These are phyloP conservation scores for Candida sanyiensis DNA, from an alignment of 805 yeast species.

Conservation along the genomic window DNA sequence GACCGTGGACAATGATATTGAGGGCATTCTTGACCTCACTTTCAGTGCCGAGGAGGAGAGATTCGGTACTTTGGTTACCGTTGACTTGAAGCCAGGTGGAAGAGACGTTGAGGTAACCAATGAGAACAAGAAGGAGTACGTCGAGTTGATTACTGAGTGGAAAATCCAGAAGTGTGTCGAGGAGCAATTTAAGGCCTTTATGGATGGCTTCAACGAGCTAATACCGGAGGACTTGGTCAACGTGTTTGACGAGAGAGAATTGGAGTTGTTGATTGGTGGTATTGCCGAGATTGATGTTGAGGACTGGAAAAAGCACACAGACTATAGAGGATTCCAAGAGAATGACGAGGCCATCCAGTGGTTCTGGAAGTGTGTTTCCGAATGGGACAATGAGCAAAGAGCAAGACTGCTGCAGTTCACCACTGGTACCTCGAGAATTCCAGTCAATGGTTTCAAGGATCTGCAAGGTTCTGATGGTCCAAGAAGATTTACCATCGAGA, in stretches of 20 bases:
- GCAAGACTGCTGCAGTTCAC: constrained; percentile 95
- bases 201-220: constrained; percentile 95
- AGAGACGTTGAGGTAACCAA: constrained; percentile 86
- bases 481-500: constrained; percentile 96
- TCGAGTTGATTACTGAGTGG: constrained; percentile 94
- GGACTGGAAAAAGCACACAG: constrained; percentile 99
- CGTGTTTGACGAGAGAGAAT: constrained; percentile 96
- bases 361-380: constrained; percentile 94
- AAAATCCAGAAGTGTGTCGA: constrained; percentile 88
- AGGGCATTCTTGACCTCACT: constrained; percentile 79
- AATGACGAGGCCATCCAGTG: constrained; percentile 94
- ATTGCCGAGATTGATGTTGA: constrained; percentile 96
- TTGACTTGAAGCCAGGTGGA: constrained; percentile 89
- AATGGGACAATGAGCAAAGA: constrained; percentile 95
- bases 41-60: constrained; percentile 88
- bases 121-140: constrained; percentile 92
- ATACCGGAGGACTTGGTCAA: constrained; percentile 95
- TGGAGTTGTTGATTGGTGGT: constrained; percentile 96
- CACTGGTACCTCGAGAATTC: constrained; percentile 98
- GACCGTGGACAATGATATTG: constrained; percentile 93
- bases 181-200: constrained; percentile 92
- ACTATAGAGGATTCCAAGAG: constrained; percentile 96
- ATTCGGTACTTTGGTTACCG: constrained; percentile 86
- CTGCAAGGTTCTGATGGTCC: constrained; percentile 99
- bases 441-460: constrained; percentile 98